Base-by-base conservation (phyloP, 2,329 filamentous ascomycete genomes). In the Ustulina deusta region DNA sequence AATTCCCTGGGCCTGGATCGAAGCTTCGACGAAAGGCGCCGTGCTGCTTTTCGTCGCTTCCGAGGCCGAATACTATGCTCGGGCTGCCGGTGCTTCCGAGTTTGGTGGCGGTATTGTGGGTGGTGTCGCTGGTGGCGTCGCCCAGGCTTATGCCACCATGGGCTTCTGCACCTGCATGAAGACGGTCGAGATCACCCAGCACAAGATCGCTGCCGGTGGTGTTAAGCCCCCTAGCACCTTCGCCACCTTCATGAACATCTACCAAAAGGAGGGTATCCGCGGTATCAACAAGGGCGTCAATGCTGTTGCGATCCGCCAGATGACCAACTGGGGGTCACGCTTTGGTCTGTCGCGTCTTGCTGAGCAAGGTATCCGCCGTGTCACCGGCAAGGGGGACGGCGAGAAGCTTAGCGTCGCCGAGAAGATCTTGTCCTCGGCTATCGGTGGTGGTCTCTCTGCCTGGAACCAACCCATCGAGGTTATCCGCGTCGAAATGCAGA, bases 101-200 rank as follows among this genome's bases (percentile, higher is more conserved):
- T 98, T 99, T 81, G 86, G 92, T 59, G 89, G 90, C 74, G 96
- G 96, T 79, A 98, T 99, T 83, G 80, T 86, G 36, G 96, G 96
- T 78, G 96, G 96, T 82, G 93, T 99, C 86, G 87, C 90, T 25
- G 96, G 96, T 80, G 96, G 96, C 87, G 90, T 99, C 67, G 96
- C 95, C 54, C 96, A 99, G 85, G 96, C 96, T 68, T 99, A 99
- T 81, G 96, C 96, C 73, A 99, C 96, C 81, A 99, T 99, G 95
- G 96, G 96, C 75, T 99, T 99, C 90, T 99, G 96, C 85, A 99
- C 96, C 70, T 99, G 96, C 89, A 99, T 99, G 96, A 99, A 99
- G 90, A 99, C 96, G 72, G 96, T 98, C 74, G 96, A 99, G 83
- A 99, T 99, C 83, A 99, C 96, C 79, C 97, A 97, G 85, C 92